These are phyloP conservation scores for Austroboletus eburneus DNA, from an alignment of 768 basidiomycete species.

Conservation along the genomic window DNA sequence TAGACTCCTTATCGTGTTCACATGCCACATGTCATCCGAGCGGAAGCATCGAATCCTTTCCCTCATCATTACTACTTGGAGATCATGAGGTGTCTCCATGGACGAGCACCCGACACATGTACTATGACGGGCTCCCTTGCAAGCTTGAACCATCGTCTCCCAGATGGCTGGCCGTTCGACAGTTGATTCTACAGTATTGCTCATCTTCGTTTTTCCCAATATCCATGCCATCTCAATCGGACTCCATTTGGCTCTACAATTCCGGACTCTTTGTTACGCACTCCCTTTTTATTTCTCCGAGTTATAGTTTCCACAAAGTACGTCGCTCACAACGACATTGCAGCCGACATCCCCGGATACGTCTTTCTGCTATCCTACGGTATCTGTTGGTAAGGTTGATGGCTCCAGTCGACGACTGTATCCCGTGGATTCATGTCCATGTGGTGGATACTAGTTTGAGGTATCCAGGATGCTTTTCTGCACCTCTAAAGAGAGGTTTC, in stretches of 20 bases:
- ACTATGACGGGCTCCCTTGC: too few species aligned
- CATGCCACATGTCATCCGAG: too few species aligned
- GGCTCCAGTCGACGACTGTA: background rate
- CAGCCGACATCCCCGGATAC: too few species aligned
- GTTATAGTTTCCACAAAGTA: background rate
- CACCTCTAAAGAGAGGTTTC: slow-evolving; percentile 8
- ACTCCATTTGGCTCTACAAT: background rate
- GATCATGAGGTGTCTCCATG: too few species aligned
- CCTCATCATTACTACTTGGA: too few species aligned
- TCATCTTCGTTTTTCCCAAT: background rate
- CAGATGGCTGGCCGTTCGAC: too few species aligned
- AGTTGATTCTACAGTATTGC: too few species aligned
- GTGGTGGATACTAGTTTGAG: background rate
- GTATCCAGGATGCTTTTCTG: background rate
- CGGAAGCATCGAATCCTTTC: too few species aligned
- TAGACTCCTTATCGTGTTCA: too few species aligned
- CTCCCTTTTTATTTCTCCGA: background rate
- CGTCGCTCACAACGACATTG: background rate
- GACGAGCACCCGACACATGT: too few species aligned
- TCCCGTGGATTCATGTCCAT: background rate
- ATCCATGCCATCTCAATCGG: background rate
- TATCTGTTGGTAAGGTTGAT: slow-evolving; percentile 3
- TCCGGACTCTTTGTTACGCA: background rate
- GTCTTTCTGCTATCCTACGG: background rate
- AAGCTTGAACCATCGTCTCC: too few species aligned